A percentile compares a stretch with the other conserved stretches of the same genome.
Evolutionary conservation across 208 protist genomes (phyloP).

Genomic region (Strigomonas culicis): DNA sequence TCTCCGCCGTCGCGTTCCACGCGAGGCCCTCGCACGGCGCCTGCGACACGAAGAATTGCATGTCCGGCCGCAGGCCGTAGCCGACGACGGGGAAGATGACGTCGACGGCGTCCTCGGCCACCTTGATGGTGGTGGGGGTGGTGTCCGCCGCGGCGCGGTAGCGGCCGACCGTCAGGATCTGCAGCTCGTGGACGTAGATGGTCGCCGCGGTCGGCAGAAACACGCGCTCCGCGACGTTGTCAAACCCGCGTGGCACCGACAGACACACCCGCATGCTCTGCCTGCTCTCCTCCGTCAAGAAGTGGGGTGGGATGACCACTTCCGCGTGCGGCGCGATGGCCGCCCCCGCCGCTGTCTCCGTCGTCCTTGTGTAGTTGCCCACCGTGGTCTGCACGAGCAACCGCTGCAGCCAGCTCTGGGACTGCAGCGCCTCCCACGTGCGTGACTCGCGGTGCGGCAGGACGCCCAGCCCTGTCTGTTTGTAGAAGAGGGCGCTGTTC

Average conservation of each 20-base stretch:
- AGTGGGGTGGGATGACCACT: slow-evolving; percentile 51
- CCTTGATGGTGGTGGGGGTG: slow-evolving; percentile 24
- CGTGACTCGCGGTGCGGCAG: slow-evolving; percentile 2
- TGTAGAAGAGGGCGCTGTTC: slow-evolving; percentile 56
- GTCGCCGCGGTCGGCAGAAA: slow-evolving; percentile 33
- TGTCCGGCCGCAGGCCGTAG: slow-evolving; percentile 59
- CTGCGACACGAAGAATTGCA: slow-evolving; percentile 47
- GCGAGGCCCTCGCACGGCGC: slow-evolving; percentile 28
- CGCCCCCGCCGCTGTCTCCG: background rate
- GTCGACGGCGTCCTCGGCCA: slow-evolving; percentile 47
- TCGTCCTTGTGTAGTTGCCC: background rate
- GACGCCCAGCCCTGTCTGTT: slow-evolving; percentile 28
- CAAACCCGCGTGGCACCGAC: slow-evolving; percentile 63
- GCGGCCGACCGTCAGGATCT: slow-evolving; percentile 53
- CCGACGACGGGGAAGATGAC: slow-evolving; percentile 54
- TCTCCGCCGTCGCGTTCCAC: background rate
- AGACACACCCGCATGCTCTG: slow-evolving; percentile 66
- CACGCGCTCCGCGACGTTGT: slow-evolving; percentile 22
- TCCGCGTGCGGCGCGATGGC: slow-evolving; percentile 12
- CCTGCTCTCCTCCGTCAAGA: slow-evolving; percentile 36
- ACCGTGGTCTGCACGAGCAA: background rate
- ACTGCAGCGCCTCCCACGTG: background rate
- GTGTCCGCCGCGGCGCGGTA: slow-evolving; percentile 24
- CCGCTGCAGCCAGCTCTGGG: slow-evolving; percentile 3
- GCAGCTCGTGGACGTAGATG: slow-evolving; percentile 38